Evolutionary conservation across 768 basidiomycete species (phyloP), one percentile per base, ranked within the genome.

Genomic region (Lentinula aciculospora): DNA sequence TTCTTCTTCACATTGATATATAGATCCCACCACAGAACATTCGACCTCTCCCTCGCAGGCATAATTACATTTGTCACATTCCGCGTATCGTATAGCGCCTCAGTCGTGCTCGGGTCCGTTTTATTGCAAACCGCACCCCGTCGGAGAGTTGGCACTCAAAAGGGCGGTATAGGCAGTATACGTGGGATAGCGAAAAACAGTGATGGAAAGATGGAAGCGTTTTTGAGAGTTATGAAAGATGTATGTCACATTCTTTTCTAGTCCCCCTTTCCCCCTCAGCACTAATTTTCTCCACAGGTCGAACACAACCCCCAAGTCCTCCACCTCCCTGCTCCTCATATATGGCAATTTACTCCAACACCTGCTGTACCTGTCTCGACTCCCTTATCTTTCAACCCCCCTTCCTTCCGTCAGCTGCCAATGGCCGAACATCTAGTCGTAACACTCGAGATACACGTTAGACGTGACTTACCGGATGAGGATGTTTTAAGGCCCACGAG

Each of bases 101-200:
- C 86, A 39, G 77, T 86, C 10, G 82, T 91, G 0, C 88, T 96
- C 12, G 96, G 93, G 2, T 84, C 86, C 6, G 86, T 94, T 1
- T 76, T 99, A 2, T 70, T 98, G 13, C 97, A 98, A 71, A 98
- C 97, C 0, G 83, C 93, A 0, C 95, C 95, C 2, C 73, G 76
- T 12, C 69, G 85, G n/a, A 81, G 83, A 1, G 60, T 78, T 3
- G 68, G 78, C 3, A 79, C 79, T 25, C 84, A 8, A 12, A 9
- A 21, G 2, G n/a, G 19, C 8, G 21, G 42, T 19, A n/a, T 44
- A 3, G 21, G 82, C 0, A 82, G 86, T 58, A 34, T 21, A 6
- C 25, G 51, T 21, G n/a, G 34, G 3, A 93, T 94, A 86, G 87
- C n/a, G 1, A n/a, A n/a, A 23, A 8, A 82, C 0, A 82, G n/a